Evolutionary conservation across 2,329 filamentous ascomycete species (phyloP).

Genomic region (Beauveria sp.): DNA sequence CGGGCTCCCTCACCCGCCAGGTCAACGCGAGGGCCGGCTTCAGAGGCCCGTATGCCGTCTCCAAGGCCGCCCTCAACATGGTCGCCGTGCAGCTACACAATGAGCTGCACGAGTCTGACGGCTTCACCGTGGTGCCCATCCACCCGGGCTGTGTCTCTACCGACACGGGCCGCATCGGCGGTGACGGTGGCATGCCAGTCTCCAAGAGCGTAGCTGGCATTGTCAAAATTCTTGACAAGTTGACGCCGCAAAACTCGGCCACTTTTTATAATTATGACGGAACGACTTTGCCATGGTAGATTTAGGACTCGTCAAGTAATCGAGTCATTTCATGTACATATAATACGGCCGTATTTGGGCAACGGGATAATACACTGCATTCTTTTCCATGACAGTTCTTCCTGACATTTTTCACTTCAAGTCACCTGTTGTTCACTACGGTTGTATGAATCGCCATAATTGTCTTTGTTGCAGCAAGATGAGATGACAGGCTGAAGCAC

Average conservation of each 20-base stretch:
- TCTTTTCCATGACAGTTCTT: background rate
- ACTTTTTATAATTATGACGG: conserved; percentile 11
- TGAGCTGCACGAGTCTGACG: conserved; percentile 6
- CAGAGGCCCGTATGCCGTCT: conserved; percentile 3
- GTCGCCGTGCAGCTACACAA: conserved; percentile 12
- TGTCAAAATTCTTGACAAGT: background rate
- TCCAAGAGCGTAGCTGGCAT: conserved; percentile 9
- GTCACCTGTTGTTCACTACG: too few relatives aligned
- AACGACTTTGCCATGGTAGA: conserved; percentile 7
- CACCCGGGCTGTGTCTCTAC: conserved; percentile 7
- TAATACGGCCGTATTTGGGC: background rate
- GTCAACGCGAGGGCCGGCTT: background rate
- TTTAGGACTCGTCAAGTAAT: background rate
- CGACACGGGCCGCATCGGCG: conserved; percentile 4
- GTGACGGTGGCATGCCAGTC: conserved; percentile 5
- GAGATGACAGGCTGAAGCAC: too few relatives aligned
- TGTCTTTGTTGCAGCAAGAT: too few relatives aligned
- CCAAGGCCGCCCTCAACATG: conserved; percentile 10
- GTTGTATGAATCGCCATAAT: too few relatives aligned
- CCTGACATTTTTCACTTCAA: background rate
- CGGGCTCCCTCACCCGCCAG: conserved; percentile 4
- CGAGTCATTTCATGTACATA: background rate
- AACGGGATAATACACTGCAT: background rate
- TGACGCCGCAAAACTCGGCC: conserved; percentile 8
- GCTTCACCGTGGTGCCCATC: conserved; percentile 11